A percentile compares a stretch with the other conserved stretches of the same genome.
Conservation (phyloP, 2,329 filamentous ascomycete genomes). For the Cladosporium oxysporum region DNA sequence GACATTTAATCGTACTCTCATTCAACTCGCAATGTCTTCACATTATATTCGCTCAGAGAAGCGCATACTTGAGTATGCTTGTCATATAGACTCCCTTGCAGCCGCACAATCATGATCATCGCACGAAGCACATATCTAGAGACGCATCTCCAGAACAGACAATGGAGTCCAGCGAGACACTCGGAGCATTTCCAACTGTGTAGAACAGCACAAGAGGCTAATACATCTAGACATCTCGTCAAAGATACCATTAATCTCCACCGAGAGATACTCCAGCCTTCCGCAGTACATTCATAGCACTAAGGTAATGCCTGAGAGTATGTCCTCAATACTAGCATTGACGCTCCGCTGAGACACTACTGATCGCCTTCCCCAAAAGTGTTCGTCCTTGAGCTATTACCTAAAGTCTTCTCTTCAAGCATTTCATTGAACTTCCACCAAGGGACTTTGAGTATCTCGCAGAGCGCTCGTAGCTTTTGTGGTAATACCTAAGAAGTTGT, state of each 20-base stretch:
- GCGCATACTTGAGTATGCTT: not conserved
- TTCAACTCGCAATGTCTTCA: not conserved
- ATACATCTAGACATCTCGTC: not conserved
- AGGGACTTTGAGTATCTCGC: not conserved
- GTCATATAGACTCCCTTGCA: rapidly evolving
- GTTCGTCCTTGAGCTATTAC: not conserved
- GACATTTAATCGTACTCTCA: not conserved
- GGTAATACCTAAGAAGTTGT: not conserved
- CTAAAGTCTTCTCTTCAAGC: not conserved
- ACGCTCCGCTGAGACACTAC: not conserved
- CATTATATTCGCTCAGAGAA: not conserved
- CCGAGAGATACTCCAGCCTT: not conserved
- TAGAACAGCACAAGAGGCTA: not conserved
- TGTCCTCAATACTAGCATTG: not conserved
- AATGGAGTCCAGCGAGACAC: not conserved
- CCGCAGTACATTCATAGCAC: not conserved
- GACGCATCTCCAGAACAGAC: not conserved
- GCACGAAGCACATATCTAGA: not conserved
- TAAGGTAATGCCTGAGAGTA: not conserved
- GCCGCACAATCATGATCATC: not conserved
- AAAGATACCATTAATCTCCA: not conserved
- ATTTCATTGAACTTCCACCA: not conserved
- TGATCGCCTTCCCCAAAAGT: not conserved
- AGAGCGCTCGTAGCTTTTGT: not conserved
- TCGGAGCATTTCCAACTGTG: not conserved